Evolutionary conservation across 768 basidiomycete species (phyloP).

Genomic region (Amylocystis lapponica): DNA sequence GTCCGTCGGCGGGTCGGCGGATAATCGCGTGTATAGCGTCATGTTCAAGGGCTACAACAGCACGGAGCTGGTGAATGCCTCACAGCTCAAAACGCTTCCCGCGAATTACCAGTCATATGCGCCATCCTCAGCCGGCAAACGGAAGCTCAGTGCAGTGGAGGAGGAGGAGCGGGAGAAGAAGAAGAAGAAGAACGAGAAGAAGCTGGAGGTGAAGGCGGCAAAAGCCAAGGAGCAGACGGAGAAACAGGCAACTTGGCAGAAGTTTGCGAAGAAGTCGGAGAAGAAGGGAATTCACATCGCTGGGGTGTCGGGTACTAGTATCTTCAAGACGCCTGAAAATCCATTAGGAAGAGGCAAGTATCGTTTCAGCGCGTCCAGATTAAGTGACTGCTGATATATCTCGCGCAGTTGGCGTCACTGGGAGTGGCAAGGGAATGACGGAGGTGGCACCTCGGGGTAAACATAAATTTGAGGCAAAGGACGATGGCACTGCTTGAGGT

Average conservation of each 20-base stretch:
- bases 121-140: slow-evolving; percentile 50
- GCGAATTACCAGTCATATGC: slow-evolving; percentile 38
- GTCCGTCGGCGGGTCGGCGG: slow-evolving; percentile 73
- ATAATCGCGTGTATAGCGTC: slow-evolving; percentile 83
- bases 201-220: slow-evolving; percentile 72
- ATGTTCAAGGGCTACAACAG: slow-evolving; percentile 91
- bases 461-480: slow-evolving; percentile 61
- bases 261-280: slow-evolving; percentile 91
- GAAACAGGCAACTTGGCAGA: slow-evolving; percentile 89
- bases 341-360: slow-evolving; percentile 74
- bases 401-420: slow-evolving; percentile 77
- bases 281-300: slow-evolving; percentile 92
- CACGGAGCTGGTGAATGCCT: slow-evolving; percentile 74
- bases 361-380: too few relatives aligned
- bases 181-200: slow-evolving; percentile 96
- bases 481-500: slow-evolving; percentile 26
- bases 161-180: slow-evolving; percentile 85
- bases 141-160: slow-evolving; percentile 73
- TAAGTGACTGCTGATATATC: slow-evolving; percentile 4
- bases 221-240: slow-evolving; percentile 84
- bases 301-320: slow-evolving; percentile 82
- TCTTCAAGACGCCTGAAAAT: slow-evolving; percentile 93
- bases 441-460: slow-evolving; percentile 61
- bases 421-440: slow-evolving; percentile 87
- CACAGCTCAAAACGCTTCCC: slow-evolving; percentile 67